phyloP scores from a whole-genome alignment of 345 rosid species.

The Nasturtium officinale region DNA sequence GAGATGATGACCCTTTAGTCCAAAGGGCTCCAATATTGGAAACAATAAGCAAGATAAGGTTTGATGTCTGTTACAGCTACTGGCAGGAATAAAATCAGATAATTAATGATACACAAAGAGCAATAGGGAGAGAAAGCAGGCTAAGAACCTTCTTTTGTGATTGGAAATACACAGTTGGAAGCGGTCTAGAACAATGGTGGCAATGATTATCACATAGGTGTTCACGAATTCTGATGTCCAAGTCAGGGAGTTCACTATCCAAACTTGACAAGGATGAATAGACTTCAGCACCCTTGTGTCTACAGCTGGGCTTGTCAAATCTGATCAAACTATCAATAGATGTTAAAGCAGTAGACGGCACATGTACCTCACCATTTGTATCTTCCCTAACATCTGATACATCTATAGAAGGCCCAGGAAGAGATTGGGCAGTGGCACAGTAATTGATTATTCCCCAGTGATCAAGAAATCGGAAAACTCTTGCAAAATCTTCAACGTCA shows the following conservation, averaged over 20 bases:
- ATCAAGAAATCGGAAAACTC: slow-evolving; percentile 91
- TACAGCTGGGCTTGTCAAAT: slow-evolving; percentile 94
- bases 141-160: slow-evolving; percentile 85
- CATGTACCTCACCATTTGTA: slow-evolving; percentile 79
- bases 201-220: slow-evolving; percentile 77
- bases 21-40: neutral
- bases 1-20: slow-evolving; percentile 31
- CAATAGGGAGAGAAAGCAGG: slow-evolving; percentile 17
- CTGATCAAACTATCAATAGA: slow-evolving; percentile 96
- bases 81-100: slow-evolving; percentile 10
- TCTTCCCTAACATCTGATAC: slow-evolving; percentile 81
- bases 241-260: slow-evolving; percentile 62
- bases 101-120: slow-evolving; percentile 14
- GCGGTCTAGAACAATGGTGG: slow-evolving; percentile 74
- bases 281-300: slow-evolving; percentile 70
- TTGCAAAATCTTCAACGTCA: slow-evolving; percentile 66
- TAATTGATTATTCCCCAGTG: slow-evolving; percentile 99
- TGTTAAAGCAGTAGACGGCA: slow-evolving; percentile 91
- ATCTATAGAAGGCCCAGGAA: slow-evolving; percentile 57
- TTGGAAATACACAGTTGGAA: slow-evolving; percentile 66
- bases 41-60: slow-evolving; percentile 12
- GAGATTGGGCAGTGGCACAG: slow-evolving; percentile 58
- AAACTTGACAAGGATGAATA: slow-evolving; percentile 56
- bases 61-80: neutral
- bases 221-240: slow-evolving; percentile 91